Evolutionary conservation across 1,284 basidiomycete genomes (phyloP).

Genomic region (Rhodotorula sp.): DNA sequence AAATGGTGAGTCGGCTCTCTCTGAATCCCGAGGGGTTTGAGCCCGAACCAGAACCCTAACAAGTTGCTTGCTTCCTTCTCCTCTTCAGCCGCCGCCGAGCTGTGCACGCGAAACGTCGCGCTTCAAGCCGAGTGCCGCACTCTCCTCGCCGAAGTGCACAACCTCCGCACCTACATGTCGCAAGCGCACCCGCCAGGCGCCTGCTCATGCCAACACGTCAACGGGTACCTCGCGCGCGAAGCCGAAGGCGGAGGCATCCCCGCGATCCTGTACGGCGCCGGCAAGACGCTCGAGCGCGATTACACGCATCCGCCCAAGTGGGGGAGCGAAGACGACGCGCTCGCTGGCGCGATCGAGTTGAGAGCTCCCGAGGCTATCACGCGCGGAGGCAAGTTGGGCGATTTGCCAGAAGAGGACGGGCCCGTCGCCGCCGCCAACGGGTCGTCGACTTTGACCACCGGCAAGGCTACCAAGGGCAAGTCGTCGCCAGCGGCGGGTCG

Average conservation of each 20-base stretch:
- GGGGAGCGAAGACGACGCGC: constrained; percentile 22
- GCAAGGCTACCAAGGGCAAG: not conserved
- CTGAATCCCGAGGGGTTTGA: not conserved
- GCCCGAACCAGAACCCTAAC: too few species aligned
- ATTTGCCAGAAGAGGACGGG: not conserved
- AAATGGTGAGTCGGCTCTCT: constrained; percentile 8
- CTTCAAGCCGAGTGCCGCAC: constrained; percentile 30
- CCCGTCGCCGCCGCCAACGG: not conserved
- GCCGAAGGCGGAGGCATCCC: constrained; percentile 30
- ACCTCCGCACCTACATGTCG: constrained; percentile 22
- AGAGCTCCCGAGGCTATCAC: not conserved
- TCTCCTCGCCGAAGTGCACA: constrained; percentile 27
- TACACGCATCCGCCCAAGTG: constrained; percentile 18
- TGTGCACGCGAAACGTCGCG: constrained; percentile 18
- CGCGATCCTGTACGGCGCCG: constrained; percentile 30
- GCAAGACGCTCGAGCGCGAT: constrained; percentile 18
- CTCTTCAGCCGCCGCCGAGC: constrained; percentile 22
- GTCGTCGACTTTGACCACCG: not conserved
- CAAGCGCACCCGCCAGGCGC: constrained; percentile 22
- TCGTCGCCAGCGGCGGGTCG: not conserved
- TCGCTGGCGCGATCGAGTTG: constrained; percentile 5
- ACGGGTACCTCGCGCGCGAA: constrained; percentile 34
- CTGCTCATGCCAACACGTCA: constrained; percentile 30
- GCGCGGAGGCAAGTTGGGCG: not conserved
- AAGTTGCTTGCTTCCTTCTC: too few species aligned